Base-by-base conservation (phyloP, 306 rosid genomes). In the Spatholobus suberectus region DNA sequence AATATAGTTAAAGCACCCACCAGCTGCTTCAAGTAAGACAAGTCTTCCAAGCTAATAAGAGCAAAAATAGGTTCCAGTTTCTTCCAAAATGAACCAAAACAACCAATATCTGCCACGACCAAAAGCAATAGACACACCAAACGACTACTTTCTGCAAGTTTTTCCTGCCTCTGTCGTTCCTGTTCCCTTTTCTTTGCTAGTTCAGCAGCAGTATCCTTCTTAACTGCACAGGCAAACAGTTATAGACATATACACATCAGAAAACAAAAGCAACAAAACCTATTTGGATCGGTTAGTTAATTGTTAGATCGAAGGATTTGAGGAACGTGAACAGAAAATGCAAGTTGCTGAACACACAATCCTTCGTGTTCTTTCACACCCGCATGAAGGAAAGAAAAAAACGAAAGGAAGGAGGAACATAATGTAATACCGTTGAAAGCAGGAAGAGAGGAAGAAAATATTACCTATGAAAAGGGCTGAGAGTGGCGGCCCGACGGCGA, bases 181-280 rank as follows among this genome's bases (percentile, higher is more conserved):
- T 89, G 99, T 73, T 96, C 97, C 81, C 88, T 84, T 86, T 96
- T 94, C 89, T 96, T 96, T 49, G 98, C 98, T 81, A 78, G 80
- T 84, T 96, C 99, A 47, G 95, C 94, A 73, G 97, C 99, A 23
- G 97, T 92, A 85, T 96, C 99, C 85, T 92, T 96, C 89, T 94
- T 94, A 78, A 96, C 99, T 96, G 91, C 85, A 87, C 66, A 81
- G 27, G 74, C 40, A 73, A 82, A 70, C 63, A 52, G 47, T 78
- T 35, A 74, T 3, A 75, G 11, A 65, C 14, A 68, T 47, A 57
- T 13, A 47, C 4, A 63, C 4, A 15, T 54, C 43, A 73, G 34
- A 71, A 77, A 62, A 55, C 58, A 78, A 62, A 73, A 29, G n/a
- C n/a, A n/a, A n/a, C n/a, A n/a, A n/a, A n/a, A n/a, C n/a, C n/a